Evolutionary conservation across 805 yeast species (phyloP).

Genomic region (Cyberlindnera veronae): DNA sequence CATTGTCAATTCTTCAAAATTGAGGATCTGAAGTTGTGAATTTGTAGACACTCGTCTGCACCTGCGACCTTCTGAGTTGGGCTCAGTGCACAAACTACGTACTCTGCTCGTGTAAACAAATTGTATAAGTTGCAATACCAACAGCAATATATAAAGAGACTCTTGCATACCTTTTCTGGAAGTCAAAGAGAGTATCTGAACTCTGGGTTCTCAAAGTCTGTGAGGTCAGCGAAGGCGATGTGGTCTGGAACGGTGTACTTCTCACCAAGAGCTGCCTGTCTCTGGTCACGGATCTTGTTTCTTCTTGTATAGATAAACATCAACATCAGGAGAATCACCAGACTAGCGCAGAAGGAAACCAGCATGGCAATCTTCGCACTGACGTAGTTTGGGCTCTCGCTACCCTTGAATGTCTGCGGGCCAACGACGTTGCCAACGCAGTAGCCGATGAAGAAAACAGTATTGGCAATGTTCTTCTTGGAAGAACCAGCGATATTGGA

Average conservation of each 20-base stretch:
- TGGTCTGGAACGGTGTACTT: conserved; percentile 29
- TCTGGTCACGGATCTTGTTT: conserved; percentile 40
- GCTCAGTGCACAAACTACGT: too few species aligned
- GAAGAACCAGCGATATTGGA: conserved; percentile 68
- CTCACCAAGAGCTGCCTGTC: conserved; percentile 25
- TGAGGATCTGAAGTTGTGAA: too few species aligned
- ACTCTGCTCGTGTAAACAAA: too few species aligned
- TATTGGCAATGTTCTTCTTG: conserved; percentile 58
- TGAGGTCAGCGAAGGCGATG: conserved; percentile 41
- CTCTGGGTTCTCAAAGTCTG: conserved; percentile 32
- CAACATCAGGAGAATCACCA: conserved; percentile 35
- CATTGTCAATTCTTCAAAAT: too few species aligned
- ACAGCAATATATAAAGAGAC: too few species aligned
- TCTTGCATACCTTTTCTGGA: too few species aligned
- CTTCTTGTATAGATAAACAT: conserved; percentile 32
- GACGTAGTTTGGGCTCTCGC: conserved; percentile 54
- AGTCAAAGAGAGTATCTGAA: conserved; percentile 29
- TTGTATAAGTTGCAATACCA: too few species aligned
- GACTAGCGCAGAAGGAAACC: conserved; percentile 20
- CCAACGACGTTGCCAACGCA: conserved; percentile 69
- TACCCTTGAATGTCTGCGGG: conserved; percentile 61
- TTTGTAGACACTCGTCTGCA: not conserved
- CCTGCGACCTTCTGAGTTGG: too few species aligned
- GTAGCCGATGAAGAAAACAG: conserved; percentile 57
- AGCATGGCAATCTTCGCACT: conserved; percentile 40